phyloP scores from a whole-genome alignment of 495 filamentous ascomycete species.

The Xylaria scruposa region DNA sequence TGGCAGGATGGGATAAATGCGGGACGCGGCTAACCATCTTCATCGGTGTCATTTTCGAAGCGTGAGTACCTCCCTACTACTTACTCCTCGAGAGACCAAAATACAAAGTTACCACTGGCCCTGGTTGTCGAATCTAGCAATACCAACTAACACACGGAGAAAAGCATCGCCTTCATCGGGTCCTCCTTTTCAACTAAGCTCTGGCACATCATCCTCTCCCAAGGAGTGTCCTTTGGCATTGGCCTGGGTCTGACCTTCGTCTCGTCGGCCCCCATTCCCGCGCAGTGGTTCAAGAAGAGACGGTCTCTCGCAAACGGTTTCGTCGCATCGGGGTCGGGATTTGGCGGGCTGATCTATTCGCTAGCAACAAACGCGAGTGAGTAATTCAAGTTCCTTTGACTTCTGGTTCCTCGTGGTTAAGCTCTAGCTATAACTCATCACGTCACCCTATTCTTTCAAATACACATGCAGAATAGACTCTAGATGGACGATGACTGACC shows the following conservation, averaged over 20 bases:
- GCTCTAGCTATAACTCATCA: background rate
- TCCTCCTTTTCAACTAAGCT: constrained; percentile 71
- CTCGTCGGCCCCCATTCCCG: constrained; percentile 69
- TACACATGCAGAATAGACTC: no score
- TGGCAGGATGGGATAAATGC: constrained; percentile 55
- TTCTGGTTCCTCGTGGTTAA: background rate
- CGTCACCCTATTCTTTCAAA: background rate
- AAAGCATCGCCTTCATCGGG: constrained; percentile 63
- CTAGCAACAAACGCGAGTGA: constrained; percentile 58
- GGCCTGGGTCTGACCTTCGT: constrained; percentile 82
- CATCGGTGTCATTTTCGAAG: constrained; percentile 64
- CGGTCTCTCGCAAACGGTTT: constrained; percentile 78
- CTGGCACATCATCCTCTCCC: constrained; percentile 78
- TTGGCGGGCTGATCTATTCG: constrained; percentile 72
- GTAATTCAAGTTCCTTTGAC: constrained; percentile 27
- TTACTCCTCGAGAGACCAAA: background rate
- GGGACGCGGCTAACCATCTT: constrained; percentile 65
- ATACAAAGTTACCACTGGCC: background rate
- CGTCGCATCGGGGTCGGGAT: constrained; percentile 73
- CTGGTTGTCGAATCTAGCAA: background rate
- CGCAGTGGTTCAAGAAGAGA: constrained; percentile 79
- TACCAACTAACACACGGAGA: background rate
- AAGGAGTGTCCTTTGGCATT: constrained; percentile 77
- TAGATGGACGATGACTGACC: no score
- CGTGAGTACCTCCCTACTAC: constrained; percentile 43